Conservation (phyloP, 2,329 filamentous ascomycete genomes). For the Colletotrichum cordylinicola region DNA sequence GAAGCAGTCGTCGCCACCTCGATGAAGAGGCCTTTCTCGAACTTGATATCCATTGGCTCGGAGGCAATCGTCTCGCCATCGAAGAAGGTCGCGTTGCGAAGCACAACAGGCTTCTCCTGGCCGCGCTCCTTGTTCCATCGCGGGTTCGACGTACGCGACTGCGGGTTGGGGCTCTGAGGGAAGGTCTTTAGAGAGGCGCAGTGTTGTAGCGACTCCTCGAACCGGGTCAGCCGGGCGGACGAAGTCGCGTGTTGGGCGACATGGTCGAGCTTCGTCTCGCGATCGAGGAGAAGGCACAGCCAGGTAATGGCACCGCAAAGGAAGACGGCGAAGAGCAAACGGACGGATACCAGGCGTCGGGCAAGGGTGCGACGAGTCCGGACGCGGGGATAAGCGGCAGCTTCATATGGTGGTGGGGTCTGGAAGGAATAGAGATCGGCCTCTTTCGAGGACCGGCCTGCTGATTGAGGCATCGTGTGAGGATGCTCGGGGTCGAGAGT, state of each 20-base stretch:
- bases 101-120: constrained; percentile 39
- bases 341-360: constrained; percentile 1
- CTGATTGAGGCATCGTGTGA: background rate
- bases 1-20: constrained; percentile 30
- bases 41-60: constrained; percentile 39
- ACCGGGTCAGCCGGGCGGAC: constrained; percentile 2
- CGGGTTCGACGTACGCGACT: constrained; percentile 33
- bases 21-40: constrained; percentile 41
- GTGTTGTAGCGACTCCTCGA: constrained; percentile 14
- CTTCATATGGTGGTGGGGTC: constrained; percentile 19
- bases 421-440: background rate
- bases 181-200: constrained; percentile 15
- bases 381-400: constrained; percentile 12
- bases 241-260: constrained; percentile 7
- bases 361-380: constrained; percentile 4
- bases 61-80: constrained; percentile 42
- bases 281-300: constrained; percentile 15
- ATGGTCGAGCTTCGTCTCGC: background rate
- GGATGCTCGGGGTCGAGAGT: background rate
- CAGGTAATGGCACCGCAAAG: constrained; percentile 1
- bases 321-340: constrained; percentile 1
- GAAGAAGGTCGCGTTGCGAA: constrained; percentile 48
- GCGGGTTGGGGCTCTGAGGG: constrained; percentile 9
- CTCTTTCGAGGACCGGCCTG: background rate
- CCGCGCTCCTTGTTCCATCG: constrained; percentile 44